These are phyloP conservation scores for Gynochthodes officinalis DNA, from an alignment of 257 asterid genomes.

Conservation along the genomic window DNA sequence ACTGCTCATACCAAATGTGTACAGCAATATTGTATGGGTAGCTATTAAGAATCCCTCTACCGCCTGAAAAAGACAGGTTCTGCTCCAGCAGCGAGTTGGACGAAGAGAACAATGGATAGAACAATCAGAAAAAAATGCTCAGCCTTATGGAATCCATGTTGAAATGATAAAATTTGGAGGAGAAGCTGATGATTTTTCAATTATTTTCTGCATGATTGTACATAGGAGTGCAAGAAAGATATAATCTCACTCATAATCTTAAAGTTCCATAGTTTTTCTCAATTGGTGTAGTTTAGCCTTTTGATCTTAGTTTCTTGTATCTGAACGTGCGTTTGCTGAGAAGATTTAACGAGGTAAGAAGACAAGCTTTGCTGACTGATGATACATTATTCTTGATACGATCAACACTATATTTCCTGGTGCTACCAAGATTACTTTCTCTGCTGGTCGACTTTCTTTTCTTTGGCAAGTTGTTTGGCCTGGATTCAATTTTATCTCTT, in stretches of 20 bases:
- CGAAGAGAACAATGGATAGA: not conserved
- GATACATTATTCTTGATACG: no score
- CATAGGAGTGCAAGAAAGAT: no score
- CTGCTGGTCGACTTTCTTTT: no score
- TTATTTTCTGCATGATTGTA: not conserved
- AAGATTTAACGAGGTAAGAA: no score
- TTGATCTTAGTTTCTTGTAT: no score
- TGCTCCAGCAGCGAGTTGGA: not conserved
- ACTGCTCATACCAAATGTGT: not conserved
- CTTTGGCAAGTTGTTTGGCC: no score
- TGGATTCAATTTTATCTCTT: no score
- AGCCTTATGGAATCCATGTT: not conserved
- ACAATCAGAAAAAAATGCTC: not conserved
- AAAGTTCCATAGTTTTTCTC: not conserved
- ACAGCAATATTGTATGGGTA: not conserved
- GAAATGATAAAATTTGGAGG: not conserved
- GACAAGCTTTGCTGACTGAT: no score
- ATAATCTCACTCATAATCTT: not conserved
- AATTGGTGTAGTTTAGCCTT: no score
- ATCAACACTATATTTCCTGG: no score
- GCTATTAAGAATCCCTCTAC: not conserved
- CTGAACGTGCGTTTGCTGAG: no score
- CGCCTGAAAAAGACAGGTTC: not conserved
- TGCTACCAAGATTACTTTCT: no score
- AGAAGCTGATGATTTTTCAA: not conserved